Evolutionary conservation across 2,329 filamentous ascomycete genomes (phyloP).

Genomic region (Monosporascus sp.): DNA sequence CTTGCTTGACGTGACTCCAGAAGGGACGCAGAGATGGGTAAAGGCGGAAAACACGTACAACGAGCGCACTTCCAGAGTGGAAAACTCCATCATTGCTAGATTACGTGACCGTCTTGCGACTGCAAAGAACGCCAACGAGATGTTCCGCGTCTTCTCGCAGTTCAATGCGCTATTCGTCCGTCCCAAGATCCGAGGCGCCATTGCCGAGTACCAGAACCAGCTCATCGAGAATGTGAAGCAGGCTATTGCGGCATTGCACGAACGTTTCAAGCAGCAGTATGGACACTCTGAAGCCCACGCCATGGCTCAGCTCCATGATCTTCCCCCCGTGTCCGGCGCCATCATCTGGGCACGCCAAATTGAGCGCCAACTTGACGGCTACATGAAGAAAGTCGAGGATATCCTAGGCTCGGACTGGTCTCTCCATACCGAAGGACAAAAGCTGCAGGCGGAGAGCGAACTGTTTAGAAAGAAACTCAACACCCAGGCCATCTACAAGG

Average conservation of each 20-base stretch:
- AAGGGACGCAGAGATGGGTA: constrained; percentile 88
- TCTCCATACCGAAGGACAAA: constrained; percentile 89
- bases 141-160: constrained; percentile 99
- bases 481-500: constrained; percentile 88
- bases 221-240: constrained; percentile 97
- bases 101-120: constrained; percentile 89
- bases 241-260: constrained; percentile 87
- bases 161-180: constrained; percentile 98
- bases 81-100: constrained; percentile 97
- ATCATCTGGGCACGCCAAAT: constrained; percentile 99
- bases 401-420: constrained; percentile 94
- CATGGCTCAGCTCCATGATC: constrained; percentile 94
- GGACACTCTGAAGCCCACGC: constrained; percentile 96
- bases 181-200: constrained; percentile 97
- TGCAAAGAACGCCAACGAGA: constrained; percentile 96
- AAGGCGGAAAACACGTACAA: constrained; percentile 95
- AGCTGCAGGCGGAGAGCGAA: constrained; percentile 84
- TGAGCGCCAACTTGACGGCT: constrained; percentile 87
- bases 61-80: constrained; percentile 91
- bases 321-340: constrained; percentile 91
- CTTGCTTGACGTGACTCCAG: constrained; percentile 82
- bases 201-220: constrained; percentile 96
- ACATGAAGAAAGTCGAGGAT: constrained; percentile 99
- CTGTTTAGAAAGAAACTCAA: constrained; percentile 96
- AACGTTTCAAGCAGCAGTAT: constrained; percentile 98